Evolutionary conservation across 257 asterid species (phyloP).

Genomic region (Nicotiana knightiana): DNA sequence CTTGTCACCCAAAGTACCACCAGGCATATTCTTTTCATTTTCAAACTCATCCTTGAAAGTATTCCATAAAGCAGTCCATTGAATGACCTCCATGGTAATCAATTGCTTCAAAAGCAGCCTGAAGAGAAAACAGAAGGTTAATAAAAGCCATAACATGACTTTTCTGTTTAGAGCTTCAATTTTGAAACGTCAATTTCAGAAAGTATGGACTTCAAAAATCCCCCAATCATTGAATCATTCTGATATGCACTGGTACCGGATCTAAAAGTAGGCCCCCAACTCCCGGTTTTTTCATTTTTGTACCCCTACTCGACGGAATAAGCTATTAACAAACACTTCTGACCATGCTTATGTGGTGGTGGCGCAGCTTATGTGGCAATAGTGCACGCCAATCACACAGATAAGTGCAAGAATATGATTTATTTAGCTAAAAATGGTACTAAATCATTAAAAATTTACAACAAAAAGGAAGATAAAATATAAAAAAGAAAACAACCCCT

Average conservation of each 20-base stretch:
- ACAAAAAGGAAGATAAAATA: no score
- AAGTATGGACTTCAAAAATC: background rate
- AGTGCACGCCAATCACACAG: no score
- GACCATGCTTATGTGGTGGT: no score
- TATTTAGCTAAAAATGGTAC: no score
- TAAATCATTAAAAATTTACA: no score
- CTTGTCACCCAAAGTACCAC: slow-evolving; percentile 83
- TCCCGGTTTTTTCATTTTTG: no score
- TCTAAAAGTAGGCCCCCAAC: no score
- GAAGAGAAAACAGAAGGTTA: background rate
- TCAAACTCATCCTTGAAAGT: slow-evolving; percentile 87
- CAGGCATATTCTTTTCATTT: slow-evolving; percentile 77
- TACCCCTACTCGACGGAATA: no score
- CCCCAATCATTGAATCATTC: background rate
- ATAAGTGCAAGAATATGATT: no score
- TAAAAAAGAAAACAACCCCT: no score
- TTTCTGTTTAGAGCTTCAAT: background rate
- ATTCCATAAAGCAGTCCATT: slow-evolving; percentile 81
- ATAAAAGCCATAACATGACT: background rate
- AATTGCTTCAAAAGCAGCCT: slow-evolving; percentile 80
- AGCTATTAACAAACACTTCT: no score
- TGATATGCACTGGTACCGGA: background rate
- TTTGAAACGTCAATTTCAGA: background rate
- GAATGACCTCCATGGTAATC: slow-evolving; percentile 92
- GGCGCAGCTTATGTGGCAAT: no score